A percentile compares a stretch with the other conserved stretches of the same genome.
These are phyloP conservation scores for Hypoxylon sp. DNA, from an alignment of 2,329 filamentous ascomycete genomes.

Conservation along the genomic window DNA sequence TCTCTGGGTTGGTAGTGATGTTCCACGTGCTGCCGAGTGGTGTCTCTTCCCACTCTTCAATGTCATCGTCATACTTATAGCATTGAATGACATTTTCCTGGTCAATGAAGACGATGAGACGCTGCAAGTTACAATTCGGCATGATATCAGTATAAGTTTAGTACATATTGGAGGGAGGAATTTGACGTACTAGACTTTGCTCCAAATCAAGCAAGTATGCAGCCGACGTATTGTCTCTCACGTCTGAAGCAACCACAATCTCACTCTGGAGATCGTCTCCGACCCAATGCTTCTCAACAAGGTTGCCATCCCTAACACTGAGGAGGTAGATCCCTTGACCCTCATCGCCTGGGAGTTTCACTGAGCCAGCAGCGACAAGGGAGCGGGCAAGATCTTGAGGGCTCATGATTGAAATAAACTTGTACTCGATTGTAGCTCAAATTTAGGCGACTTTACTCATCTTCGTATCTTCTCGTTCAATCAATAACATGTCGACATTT, in stretches of 20 bases:
- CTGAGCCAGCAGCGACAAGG: constrained; percentile 29
- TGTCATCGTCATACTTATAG: constrained; percentile 34
- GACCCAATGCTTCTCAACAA: constrained; percentile 38
- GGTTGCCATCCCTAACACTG: constrained; percentile 34
- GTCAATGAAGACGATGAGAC: constrained; percentile 35
- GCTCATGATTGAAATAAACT: constrained; percentile 32
- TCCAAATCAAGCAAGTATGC: constrained; percentile 28
- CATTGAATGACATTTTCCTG: constrained; percentile 29
- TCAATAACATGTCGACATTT: constrained; percentile 8
- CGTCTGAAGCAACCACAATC: constrained; percentile 30
- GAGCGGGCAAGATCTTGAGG: constrained; percentile 36
- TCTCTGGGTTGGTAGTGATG: constrained; percentile 22
- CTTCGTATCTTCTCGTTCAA: neutral
- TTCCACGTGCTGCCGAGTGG: constrained; percentile 31
- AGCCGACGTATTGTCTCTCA: constrained; percentile 34
- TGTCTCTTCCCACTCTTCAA: constrained; percentile 39
- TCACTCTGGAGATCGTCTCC: constrained; percentile 26
- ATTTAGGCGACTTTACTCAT: constrained; percentile 4
- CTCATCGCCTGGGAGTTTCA: constrained; percentile 17
- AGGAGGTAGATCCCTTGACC: constrained; percentile 32
- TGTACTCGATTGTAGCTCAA: neutral
- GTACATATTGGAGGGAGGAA: neutral
- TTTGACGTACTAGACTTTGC: constrained; percentile 16
- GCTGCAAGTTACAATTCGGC: constrained; percentile 3
- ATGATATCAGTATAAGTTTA: constrained; percentile 14